Evolutionary conservation across 345 rosid genomes (phyloP).

Genomic region (Boechera retrofracta): DNA sequence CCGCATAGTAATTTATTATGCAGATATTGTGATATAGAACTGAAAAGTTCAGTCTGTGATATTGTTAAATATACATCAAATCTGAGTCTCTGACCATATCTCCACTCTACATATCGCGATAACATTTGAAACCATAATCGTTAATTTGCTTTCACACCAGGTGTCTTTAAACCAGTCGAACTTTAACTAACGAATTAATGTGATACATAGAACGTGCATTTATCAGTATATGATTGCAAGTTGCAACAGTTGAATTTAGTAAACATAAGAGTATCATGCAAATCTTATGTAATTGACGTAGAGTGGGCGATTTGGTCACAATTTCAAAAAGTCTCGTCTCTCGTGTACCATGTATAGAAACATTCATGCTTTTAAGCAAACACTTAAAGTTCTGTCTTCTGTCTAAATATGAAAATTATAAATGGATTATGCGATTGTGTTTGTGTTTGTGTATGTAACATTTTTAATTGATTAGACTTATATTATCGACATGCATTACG

Average conservation of each 20-base stretch:
- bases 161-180: not conserved
- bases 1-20: not conserved
- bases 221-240: conserved; percentile 18
- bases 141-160: not conserved
- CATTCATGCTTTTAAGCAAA: not conserved
- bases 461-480: not conserved
- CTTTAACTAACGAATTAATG: not conserved
- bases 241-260: conserved; percentile 13
- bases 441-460: not conserved
- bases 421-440: not conserved
- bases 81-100: conserved; percentile 11
- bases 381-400: not conserved
- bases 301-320: not conserved
- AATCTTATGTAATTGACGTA: not conserved
- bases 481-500: not conserved
- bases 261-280: not conserved
- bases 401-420: not conserved
- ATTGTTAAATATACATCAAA: conserved; percentile 19
- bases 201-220: not conserved
- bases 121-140: not conserved
- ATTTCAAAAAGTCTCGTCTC: not conserved
- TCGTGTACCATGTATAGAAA: conserved; percentile 10
- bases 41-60: conserved; percentile 10
- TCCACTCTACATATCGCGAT: not conserved
- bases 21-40: conserved; percentile 8